Conservation (phyloP, 2,329 filamentous ascomycete species). For the Macroventuria anomochaeta region DNA sequence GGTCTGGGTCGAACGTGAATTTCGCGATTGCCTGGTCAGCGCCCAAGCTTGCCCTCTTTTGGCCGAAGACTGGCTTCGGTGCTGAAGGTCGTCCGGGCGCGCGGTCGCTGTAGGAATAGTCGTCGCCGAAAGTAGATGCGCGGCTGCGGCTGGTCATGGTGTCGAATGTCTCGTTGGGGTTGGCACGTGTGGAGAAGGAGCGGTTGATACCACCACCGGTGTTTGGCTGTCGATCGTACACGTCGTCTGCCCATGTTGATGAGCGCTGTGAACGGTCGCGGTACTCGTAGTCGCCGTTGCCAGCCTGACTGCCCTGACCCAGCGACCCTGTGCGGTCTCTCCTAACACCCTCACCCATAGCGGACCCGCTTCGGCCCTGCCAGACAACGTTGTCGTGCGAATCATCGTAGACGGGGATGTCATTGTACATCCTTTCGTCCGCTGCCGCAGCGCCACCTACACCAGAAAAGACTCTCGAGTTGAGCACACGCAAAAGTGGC, state of each 20-base stretch:
- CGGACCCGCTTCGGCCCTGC: slow-evolving; percentile 75
- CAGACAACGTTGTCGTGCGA: slow-evolving; percentile 82
- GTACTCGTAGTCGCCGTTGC: slow-evolving; percentile 56
- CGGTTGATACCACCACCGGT: slow-evolving; percentile 48
- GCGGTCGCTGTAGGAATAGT: slow-evolving; percentile 63
- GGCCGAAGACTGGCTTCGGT: slow-evolving; percentile 83
- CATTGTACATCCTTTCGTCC: slow-evolving; percentile 85
- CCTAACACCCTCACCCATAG: slow-evolving; percentile 70
- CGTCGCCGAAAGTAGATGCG: slow-evolving; percentile 53
- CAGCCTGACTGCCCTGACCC: slow-evolving; percentile 39
- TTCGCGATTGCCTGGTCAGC: slow-evolving; percentile 86
- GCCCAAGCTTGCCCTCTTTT: slow-evolving; percentile 53
- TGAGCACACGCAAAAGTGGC: slow-evolving; percentile 83
- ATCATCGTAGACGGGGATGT: slow-evolving; percentile 87
- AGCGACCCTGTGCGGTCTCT: slow-evolving; percentile 54
- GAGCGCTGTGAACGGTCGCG: slow-evolving; percentile 67
- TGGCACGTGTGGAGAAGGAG: slow-evolving; percentile 60
- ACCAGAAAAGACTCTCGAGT: slow-evolving; percentile 83
- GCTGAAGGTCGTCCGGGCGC: slow-evolving; percentile 78
- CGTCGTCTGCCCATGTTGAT: slow-evolving; percentile 76
- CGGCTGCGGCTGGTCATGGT: slow-evolving; percentile 46
- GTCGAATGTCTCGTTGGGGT: slow-evolving; percentile 60
- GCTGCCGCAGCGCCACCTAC: slow-evolving; percentile 52
- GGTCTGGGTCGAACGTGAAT: slow-evolving; percentile 93
- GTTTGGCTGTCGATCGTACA: slow-evolving; percentile 67